Base-by-base conservation (phyloP, 2,329 filamentous ascomycete genomes). In the Mollisia scopiformis region DNA sequence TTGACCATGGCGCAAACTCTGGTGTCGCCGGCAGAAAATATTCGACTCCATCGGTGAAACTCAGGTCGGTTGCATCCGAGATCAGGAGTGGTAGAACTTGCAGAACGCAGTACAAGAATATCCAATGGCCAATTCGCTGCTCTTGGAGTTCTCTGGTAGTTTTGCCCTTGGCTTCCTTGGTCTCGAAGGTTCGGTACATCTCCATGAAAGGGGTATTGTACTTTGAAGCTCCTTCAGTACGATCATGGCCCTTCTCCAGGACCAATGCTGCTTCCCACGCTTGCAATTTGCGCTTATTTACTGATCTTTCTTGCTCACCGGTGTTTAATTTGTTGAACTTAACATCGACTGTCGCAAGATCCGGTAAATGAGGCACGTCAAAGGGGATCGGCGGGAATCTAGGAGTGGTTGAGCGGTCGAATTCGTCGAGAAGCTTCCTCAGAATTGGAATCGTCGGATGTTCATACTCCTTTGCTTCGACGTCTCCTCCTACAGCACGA, bases 371-470 rank as follows among this genome's bases (percentile, higher is more conserved):
- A 2, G 95, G 94, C 4, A 92, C 81, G 72, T 98, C 94, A 71
- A 94, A 98, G 0, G 95, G 94, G 58, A 98, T 87, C 0, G 94
- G 92, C 0, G 95, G 95, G 61, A 94, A 85, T 0, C 98, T 93
- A 0, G 95, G 95, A 1, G 94, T 92, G 14, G 89, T 91, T 8
- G 91, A 94, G 62, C 90, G 87, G 73, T 99, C 95, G 71, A 93
- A 97, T 76, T 98, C 94, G 67, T 85, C 88, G 65, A 97, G 82
- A 13, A 97, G 84, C 64, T 88, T 88, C 57, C 94, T 87, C 49
- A 98, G 79, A 1, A 91, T 92, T 39, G 88, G 3, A 13, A 47
- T 25, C 2, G 43, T 27, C 25, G n/a, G 39, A 2, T 21, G 21
- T 25, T 27, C 11, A 27, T 27, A 13, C 14, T 28, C 23, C n/a